Evolutionary conservation across 768 basidiomycete genomes (phyloP), one percentile per base, ranked within the genome.

Genomic region (Tremella fuciformis): DNA sequence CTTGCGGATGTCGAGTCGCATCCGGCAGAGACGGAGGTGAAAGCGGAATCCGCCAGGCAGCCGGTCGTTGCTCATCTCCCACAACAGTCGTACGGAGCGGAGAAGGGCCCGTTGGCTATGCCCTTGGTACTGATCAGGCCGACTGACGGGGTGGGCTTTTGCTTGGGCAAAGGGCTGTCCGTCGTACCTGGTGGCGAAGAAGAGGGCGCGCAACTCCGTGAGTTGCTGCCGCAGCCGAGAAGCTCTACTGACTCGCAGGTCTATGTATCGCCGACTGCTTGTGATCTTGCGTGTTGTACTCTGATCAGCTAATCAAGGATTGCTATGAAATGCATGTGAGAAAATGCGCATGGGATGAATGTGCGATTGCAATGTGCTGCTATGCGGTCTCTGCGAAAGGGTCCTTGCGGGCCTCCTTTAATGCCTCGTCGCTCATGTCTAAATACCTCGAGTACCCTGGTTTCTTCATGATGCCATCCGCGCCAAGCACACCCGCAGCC

Each of bases 391-490:
- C 4, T 11, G 29, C 29, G 29, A 34, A 11, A 34, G 29, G 29
- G 6, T 34, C 29, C 11, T 34, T 34, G 6, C 29, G 29, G 18
- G 34, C 22, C 7, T 4, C 22, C 34, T 7, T 29, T 53, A 64
- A 46, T 13, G 34, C 71, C 3, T 62, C 65, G 15, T 38, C 54
- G 4, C 41, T 47, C 47, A 62, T 24, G 50, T 64, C 59, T 15
- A 73, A 59, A 48, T 71, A 69, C 41, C 70, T 47, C 15, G 59
- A 58, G 51, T 73, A 73, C 42, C 49, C 57, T 42, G 15, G 50
- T 22, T 46, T 63, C 16, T 50, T 47, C 18, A 50, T 21, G 7
- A 50, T 6, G 11, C 48, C 48, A 18, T 34, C 29, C 29, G 29
- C 29, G 11, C 29, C 29, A 34, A 34, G 11, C 29, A 34, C 29